Evolutionary conservation across 1,284 basidiomycete species (phyloP).

Genomic region (Ceratobasidium theobromae): DNA sequence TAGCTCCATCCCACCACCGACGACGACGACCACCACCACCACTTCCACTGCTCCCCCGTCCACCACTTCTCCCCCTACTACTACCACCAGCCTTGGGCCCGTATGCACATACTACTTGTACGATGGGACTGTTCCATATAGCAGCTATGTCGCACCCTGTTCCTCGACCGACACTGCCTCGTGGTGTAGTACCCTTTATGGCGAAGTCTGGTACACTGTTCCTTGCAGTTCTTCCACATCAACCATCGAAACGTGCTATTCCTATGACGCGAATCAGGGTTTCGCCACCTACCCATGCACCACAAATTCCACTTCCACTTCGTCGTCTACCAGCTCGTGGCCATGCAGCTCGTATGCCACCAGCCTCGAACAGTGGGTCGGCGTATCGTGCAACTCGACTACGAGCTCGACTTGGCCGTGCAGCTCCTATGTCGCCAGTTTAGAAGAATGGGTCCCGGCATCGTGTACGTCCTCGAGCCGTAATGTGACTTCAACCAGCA

Average conservation of each 20-base stretch:
- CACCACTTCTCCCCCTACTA: background rate
- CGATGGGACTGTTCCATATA: background rate
- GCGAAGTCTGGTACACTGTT: background rate
- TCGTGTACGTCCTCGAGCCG: too few species aligned
- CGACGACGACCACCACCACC: background rate
- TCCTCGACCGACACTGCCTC: background rate
- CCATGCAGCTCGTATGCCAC: constrained; percentile 9
- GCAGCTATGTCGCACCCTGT: background rate
- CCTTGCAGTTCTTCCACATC: background rate
- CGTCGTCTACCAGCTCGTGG: background rate
- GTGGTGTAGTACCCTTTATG: background rate
- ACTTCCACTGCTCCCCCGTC: background rate
- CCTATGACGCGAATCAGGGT: too few species aligned
- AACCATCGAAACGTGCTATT: too few species aligned
- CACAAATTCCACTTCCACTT: background rate
- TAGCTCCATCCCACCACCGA: constrained; percentile 7
- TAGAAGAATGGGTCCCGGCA: too few species aligned
- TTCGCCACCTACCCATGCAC: background rate
- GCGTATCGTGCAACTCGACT: background rate
- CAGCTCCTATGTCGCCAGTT: background rate
- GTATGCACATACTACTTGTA: background rate
- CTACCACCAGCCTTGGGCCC: background rate
- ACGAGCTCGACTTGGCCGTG: background rate
- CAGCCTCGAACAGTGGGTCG: background rate
- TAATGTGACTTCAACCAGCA: too few species aligned